Conservation (phyloP, 352 stramenopile genomes). For the Globisporangium lucens region DNA sequence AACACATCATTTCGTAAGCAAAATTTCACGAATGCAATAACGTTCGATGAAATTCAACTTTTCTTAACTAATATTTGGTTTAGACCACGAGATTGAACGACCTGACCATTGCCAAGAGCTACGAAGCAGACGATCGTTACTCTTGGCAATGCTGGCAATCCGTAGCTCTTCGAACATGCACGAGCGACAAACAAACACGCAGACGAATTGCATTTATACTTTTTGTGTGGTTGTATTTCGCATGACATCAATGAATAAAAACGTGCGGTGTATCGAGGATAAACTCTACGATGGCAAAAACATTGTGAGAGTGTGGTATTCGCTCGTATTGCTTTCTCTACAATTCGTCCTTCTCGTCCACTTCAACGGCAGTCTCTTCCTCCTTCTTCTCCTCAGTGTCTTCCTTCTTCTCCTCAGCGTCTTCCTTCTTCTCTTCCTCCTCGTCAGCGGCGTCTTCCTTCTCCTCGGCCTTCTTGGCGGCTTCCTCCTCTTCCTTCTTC, state of each 20-base stretch:
- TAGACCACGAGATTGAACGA: too few species aligned
- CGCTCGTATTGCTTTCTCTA: conserved; percentile 22
- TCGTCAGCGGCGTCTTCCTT: conserved; percentile 31
- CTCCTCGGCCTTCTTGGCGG: conserved; percentile 54
- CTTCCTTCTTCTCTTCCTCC: conserved; percentile 18
- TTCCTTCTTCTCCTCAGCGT: conserved; percentile 18
- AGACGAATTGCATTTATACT: neutral
- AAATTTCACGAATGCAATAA: too few species aligned
- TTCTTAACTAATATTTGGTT: neutral
- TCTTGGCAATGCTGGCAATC: neutral
- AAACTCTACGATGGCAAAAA: conserved; percentile 16
- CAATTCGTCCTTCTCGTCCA: conserved; percentile 50
- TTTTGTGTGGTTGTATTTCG: neutral
- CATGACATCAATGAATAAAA: conserved; percentile 11
- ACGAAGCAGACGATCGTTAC: neutral
- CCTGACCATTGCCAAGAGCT: neutral
- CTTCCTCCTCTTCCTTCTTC: conserved; percentile 71
- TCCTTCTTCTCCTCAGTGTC: neutral
- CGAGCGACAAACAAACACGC: neutral
- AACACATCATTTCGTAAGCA: too few species aligned
- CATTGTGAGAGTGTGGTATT: neutral
- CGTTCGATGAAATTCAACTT: neutral
- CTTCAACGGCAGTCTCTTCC: conserved; percentile 4
- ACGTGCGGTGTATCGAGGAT: neutral
- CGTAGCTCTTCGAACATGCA: neutral